A percentile compares a stretch with the other conserved stretches of the same genome.
Evolutionary conservation across 1,139 yeast genomes (phyloP).

Genomic region (Yamadazyma sp.): DNA sequence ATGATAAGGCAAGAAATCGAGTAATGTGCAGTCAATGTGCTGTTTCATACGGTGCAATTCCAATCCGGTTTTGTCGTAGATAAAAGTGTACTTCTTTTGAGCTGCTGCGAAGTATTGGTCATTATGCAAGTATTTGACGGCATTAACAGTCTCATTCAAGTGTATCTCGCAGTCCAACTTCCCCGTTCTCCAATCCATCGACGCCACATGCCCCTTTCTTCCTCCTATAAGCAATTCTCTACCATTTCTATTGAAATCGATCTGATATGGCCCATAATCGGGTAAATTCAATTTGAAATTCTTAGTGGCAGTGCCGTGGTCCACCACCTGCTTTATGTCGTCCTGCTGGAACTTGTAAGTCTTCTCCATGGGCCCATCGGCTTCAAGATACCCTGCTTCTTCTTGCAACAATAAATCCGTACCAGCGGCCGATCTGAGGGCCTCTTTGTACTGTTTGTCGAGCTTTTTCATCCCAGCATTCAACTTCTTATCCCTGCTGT

Average conservation of each 20-base stretch:
- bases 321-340: slow-evolving; percentile 80
- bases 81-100: slow-evolving; percentile 90
- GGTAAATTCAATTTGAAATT: slow-evolving; percentile 71
- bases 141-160: slow-evolving; percentile 85
- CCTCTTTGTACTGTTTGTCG: slow-evolving; percentile 75
- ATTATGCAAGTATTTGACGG: slow-evolving; percentile 86
- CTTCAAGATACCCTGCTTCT: slow-evolving; percentile 81
- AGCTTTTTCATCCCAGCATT: slow-evolving; percentile 64
- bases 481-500: slow-evolving; percentile 58
- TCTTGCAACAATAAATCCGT: slow-evolving; percentile 86
- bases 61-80: slow-evolving; percentile 86
- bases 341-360: slow-evolving; percentile 83
- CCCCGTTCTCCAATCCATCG: slow-evolving; percentile 95
- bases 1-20: slow-evolving; percentile 93
- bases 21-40: slow-evolving; percentile 78
- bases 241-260: slow-evolving; percentile 86
- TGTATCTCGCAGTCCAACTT: slow-evolving; percentile 76
- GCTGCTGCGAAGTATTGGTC: slow-evolving; percentile 97
- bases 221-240: slow-evolving; percentile 85
- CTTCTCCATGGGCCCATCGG: slow-evolving; percentile 83
- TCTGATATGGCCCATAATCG: slow-evolving; percentile 83
- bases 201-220: slow-evolving; percentile 89
- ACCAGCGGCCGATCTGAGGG: slow-evolving; percentile 77
- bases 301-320: slow-evolving; percentile 70
- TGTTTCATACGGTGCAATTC: slow-evolving; percentile 91